phyloP scores from a whole-genome alignment of 257 asterid genomes.

The Jacaranda copaia region DNA sequence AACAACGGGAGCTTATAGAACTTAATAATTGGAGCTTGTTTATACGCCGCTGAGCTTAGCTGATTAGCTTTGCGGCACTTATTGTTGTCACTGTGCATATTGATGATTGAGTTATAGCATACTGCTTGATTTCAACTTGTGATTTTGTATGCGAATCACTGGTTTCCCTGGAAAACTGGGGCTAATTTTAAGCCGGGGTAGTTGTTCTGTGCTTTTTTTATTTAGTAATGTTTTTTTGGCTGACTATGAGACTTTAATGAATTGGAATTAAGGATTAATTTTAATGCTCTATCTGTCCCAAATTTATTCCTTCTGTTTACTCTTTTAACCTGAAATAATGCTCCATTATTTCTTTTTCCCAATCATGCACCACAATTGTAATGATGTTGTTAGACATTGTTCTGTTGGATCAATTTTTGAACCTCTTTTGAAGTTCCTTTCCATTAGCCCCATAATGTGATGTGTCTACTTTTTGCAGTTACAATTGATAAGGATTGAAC shows the following conservation, averaged over 20 bases:
- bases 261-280: not conserved
- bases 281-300: not conserved
- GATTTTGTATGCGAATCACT: slow-evolving; percentile 8
- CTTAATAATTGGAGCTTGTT: slow-evolving; percentile 15
- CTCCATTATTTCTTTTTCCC: not conserved
- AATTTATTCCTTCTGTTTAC: slow-evolving; percentile 8
- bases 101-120: not conserved
- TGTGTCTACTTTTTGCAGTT: slow-evolving; percentile 63
- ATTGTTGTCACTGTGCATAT: not conserved
- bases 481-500: slow-evolving; percentile 86
- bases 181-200: slow-evolving; percentile 8
- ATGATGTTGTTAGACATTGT: not conserved
- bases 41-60: slow-evolving; percentile 17
- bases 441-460: slow-evolving; percentile 6
- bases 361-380: not conserved
- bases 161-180: slow-evolving; percentile 25
- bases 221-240: not conserved
- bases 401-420: slow-evolving; percentile 5
- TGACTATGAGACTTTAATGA: not conserved
- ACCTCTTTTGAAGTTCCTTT: slow-evolving; percentile 12
- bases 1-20: not conserved
- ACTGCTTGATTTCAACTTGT: not conserved
- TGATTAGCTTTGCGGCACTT: slow-evolving; percentile 20
- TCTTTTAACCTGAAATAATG: not conserved
- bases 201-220: slow-evolving; percentile 1